Conservation (phyloP, 768 basidiomycete species). For the Mycena alexandri region DNA sequence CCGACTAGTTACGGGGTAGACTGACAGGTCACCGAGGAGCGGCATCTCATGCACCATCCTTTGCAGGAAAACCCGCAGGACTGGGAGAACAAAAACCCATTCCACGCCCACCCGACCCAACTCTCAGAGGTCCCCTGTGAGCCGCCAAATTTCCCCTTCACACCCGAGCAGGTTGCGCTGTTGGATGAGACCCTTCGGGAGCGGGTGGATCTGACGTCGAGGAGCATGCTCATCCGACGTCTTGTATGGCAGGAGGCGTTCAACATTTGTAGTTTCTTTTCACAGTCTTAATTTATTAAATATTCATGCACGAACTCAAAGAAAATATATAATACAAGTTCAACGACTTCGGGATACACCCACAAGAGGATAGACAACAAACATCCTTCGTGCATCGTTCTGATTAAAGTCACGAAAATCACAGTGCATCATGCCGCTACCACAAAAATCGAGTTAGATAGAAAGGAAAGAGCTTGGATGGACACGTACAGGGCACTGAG, state of each 20-base stretch:
- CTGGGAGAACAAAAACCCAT: no score
- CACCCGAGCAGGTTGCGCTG: neutral
- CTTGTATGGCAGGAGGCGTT: conserved; percentile 7
- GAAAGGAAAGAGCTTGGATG: no score
- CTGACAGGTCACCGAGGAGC: conserved; percentile 25
- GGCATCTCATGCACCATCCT: conserved; percentile 21
- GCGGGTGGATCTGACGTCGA: neutral
- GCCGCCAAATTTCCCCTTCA: conserved; percentile 14
- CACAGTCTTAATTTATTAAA: no score
- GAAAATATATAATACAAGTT: no score
- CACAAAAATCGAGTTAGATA: no score
- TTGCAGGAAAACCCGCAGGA: conserved; percentile 26
- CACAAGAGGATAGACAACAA: no score
- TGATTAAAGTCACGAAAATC: no score
- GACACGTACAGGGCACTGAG: no score
- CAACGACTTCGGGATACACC: no score
- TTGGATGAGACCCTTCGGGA: neutral
- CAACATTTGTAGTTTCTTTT: conserved; percentile 6
- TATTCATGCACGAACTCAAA: no score
- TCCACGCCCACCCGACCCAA: neutral
- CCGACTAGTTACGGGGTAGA: conserved; percentile 28
- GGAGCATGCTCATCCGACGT: neutral
- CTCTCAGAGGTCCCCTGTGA: conserved; percentile 9
- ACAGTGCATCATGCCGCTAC: no score
- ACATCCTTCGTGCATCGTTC: no score